A percentile compares a stretch with the other conserved stretches of the same genome.
phyloP scores from a whole-genome alignment of 2,329 filamentous ascomycete genomes.

The Cryoendolithus antarcticus region DNA sequence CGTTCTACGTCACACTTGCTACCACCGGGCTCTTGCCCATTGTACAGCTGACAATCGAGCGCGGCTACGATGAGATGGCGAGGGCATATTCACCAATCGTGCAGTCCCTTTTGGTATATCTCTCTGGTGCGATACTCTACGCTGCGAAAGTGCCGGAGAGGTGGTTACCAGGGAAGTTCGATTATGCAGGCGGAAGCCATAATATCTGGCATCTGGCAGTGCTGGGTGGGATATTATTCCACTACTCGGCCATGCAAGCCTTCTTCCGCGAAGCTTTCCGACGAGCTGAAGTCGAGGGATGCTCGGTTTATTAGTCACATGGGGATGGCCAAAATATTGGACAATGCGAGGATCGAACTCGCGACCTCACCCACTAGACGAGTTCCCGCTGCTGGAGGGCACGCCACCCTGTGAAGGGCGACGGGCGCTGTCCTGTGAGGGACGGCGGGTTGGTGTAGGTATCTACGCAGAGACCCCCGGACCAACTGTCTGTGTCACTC shows the following conservation, averaged over 20 bases:
- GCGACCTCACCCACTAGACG: no score
- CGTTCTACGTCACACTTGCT: slow-evolving; percentile 80
- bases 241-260: slow-evolving; percentile 90
- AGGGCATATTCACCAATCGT: slow-evolving; percentile 81
- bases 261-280: slow-evolving; percentile 58
- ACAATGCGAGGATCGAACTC: no score
- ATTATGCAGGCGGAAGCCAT: slow-evolving; percentile 89
- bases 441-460: no score
- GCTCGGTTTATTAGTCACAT: slow-evolving; percentile 16
- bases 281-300: slow-evolving; percentile 17
- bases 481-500: no score
- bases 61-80: slow-evolving; percentile 67
- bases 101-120: slow-evolving; percentile 78
- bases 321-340: neutral
- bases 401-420: no score
- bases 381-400: no score
- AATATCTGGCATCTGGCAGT: slow-evolving; percentile 97
- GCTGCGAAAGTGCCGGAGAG: slow-evolving; percentile 86
- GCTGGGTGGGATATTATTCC: slow-evolving; percentile 88
- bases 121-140: slow-evolving; percentile 74
- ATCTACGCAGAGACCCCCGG: no score
- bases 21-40: slow-evolving; percentile 83
- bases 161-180: slow-evolving; percentile 85
- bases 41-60: slow-evolving; percentile 65
- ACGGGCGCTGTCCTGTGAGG: no score